These are phyloP conservation scores for Neurospora sp. DNA, from an alignment of 495 filamentous ascomycete genomes.

Conservation along the genomic window DNA sequence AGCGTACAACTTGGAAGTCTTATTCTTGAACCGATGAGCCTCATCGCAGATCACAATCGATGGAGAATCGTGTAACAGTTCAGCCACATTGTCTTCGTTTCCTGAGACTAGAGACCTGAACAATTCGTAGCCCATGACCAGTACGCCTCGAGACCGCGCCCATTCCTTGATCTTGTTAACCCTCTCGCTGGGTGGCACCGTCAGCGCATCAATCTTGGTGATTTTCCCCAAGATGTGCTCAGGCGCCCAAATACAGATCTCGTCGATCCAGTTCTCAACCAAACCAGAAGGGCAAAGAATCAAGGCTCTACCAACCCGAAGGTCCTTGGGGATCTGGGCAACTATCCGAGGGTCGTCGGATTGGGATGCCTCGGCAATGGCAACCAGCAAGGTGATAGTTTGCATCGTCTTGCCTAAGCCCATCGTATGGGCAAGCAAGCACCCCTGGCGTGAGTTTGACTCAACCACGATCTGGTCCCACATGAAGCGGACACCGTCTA, in stretches of 20 bases:
- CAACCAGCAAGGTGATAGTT: conserved; percentile 66
- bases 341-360: conserved; percentile 47
- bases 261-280: conserved; percentile 75
- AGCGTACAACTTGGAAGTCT: conserved; percentile 35
- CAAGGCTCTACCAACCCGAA: conserved; percentile 55
- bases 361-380: conserved; percentile 53
- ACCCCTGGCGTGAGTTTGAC: conserved; percentile 52
- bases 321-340: conserved; percentile 53
- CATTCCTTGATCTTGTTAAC: conserved; percentile 40
- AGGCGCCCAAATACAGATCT: conserved; percentile 61
- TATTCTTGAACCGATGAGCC: conserved; percentile 71
- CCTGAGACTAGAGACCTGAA: conserved; percentile 34
- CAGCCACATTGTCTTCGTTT: conserved; percentile 17
- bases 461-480: conserved; percentile 67
- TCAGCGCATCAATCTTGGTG: conserved; percentile 34
- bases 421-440: conserved; percentile 86
- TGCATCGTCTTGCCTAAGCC: conserved; percentile 93
- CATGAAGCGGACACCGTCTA: conserved; percentile 73
- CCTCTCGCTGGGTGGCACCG: conserved; percentile 25
- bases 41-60: conserved; percentile 83
- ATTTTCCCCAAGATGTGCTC: conserved; percentile 39
- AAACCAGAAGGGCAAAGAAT: conserved; percentile 68
- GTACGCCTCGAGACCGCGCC: conserved; percentile 56
- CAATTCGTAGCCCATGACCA: conserved; percentile 64
- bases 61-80: conserved; percentile 47